These are phyloP conservation scores for Penicillium sp. DNA, from an alignment of 2,329 filamentous ascomycete species.

Conservation along the genomic window DNA sequence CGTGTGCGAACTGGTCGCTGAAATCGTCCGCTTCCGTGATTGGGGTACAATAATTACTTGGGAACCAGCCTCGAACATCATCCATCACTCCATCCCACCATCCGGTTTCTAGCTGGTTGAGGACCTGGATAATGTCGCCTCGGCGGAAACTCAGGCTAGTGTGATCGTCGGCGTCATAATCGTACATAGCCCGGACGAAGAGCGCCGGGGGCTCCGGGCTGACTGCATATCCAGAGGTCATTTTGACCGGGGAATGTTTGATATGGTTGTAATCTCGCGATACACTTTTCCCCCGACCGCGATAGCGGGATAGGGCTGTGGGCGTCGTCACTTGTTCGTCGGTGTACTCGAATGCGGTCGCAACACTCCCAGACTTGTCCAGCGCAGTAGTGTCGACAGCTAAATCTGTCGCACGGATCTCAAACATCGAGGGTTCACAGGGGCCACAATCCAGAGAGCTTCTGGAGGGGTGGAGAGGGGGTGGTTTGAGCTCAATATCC, in stretches of 20 bases:
- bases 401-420: slow-evolving; percentile 34
- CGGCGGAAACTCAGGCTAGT: slow-evolving; percentile 96
- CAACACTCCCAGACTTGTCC: slow-evolving; percentile 38
- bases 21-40: slow-evolving; percentile 74
- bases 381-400: slow-evolving; percentile 33
- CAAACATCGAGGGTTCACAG: slow-evolving; percentile 32
- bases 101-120: slow-evolving; percentile 94
- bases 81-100: slow-evolving; percentile 99
- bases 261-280: slow-evolving; percentile 24
- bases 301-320: slow-evolving; percentile 29
- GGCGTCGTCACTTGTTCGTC: slow-evolving; percentile 37
- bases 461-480: background rate
- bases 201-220: slow-evolving; percentile 53
- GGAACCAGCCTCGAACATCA: slow-evolving; percentile 95
- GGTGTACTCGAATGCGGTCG: slow-evolving; percentile 45
- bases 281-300: slow-evolving; percentile 32
- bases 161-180: slow-evolving; percentile 96
- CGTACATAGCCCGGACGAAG: slow-evolving; percentile 93
- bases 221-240: slow-evolving; percentile 32
- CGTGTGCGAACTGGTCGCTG: slow-evolving; percentile 59
- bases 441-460: slow-evolving; percentile 6
- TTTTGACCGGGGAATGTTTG: slow-evolving; percentile 29
- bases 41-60: slow-evolving; percentile 95
- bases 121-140: slow-evolving; percentile 96
- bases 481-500: slow-evolving; percentile 14